Conservation (phyloP, 495 filamentous ascomycete species). For the Lasiosphaeria ovina region DNA sequence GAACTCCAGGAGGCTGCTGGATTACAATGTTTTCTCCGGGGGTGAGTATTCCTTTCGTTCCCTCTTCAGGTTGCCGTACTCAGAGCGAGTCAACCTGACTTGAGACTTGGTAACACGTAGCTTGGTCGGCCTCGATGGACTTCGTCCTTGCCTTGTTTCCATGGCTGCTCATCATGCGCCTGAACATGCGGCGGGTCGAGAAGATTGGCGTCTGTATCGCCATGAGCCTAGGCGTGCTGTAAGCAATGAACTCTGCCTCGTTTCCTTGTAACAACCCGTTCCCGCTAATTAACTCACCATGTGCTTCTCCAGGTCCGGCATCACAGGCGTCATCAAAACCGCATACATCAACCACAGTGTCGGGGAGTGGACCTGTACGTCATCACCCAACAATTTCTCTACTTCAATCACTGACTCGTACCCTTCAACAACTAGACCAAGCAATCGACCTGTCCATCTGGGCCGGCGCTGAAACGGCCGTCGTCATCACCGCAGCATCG, state of each 20-base stretch:
- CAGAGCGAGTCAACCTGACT: not conserved
- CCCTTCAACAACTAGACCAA: not conserved
- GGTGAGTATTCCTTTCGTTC: not conserved
- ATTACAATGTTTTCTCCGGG: not conserved
- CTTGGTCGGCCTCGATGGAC: conserved; percentile 19
- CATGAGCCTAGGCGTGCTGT: conserved; percentile 27
- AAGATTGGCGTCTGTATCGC: conserved; percentile 23
- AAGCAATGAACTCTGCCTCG: not conserved
- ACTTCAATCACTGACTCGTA: too few relatives aligned
- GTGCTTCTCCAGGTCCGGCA: not conserved
- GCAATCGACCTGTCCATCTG: not conserved
- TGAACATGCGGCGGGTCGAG: conserved; percentile 22
- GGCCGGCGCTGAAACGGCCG: not conserved
- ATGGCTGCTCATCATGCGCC: conserved; percentile 18
- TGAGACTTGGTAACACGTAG: not conserved
- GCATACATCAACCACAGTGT: conserved; percentile 1
- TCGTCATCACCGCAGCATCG: conserved; percentile 1
- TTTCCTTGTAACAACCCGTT: too few relatives aligned
- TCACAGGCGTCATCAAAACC: not conserved
- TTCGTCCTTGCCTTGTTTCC: conserved; percentile 18
- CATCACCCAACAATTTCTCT: too few relatives aligned
- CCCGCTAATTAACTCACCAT: too few relatives aligned
- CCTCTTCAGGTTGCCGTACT: not conserved
- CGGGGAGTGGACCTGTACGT: not conserved
- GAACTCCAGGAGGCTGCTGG: not conserved